Evolutionary conservation across 192 early-diverging fungal species (phyloP), one percentile per base, ranked within the genome.

Genomic region (Backusella sp.): DNA sequence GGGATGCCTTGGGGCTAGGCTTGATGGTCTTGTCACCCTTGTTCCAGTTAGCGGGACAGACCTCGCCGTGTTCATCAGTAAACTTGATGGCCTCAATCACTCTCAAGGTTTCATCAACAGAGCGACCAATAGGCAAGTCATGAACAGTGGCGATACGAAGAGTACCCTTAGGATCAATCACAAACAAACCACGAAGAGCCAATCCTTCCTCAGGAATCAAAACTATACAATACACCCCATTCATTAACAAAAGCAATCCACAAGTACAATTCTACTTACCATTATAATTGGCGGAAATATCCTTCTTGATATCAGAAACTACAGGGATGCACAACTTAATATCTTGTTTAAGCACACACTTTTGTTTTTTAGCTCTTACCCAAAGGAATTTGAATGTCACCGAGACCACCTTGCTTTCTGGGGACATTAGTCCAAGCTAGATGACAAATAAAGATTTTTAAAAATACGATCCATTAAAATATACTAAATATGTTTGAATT

Each of bases 351-450:
- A 32, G 8, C 6, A 21, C 56, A 4, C 56, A 26, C 53, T 53
- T 9, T n/a, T 21, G 23, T 14, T 62, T 12, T 12, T 62, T 11
- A 8, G 0, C n/a, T 3, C 23, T 46, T 71, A 71, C 70, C 44
- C 17, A 74, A 56, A 62, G 97, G 97, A 87, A 97, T 95, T 75
- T 94, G 88, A 89, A 98, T 91, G 70, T 88, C 86, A 70, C 97
- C 97, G 37, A 98, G 87, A 85, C 97, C 96, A 81, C 97, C 97
- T 81, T 96, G 84, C 86, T 93, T 94, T 76, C 90, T 86, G 79
- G 93, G 85, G 74, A 89, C 89, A 87, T 94, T 90, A 68, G 87
- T 88, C 96, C 96, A 98, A 83, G 94, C 94, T 79, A 94, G 86
- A 89, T 95, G 93, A 89, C 15, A 44, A 88, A 90, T 89, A 94